Evolutionary conservation across 2,329 filamentous ascomycete genomes (phyloP), one percentile per base, ranked within the genome.

Genomic region (Calonectria montana): DNA sequence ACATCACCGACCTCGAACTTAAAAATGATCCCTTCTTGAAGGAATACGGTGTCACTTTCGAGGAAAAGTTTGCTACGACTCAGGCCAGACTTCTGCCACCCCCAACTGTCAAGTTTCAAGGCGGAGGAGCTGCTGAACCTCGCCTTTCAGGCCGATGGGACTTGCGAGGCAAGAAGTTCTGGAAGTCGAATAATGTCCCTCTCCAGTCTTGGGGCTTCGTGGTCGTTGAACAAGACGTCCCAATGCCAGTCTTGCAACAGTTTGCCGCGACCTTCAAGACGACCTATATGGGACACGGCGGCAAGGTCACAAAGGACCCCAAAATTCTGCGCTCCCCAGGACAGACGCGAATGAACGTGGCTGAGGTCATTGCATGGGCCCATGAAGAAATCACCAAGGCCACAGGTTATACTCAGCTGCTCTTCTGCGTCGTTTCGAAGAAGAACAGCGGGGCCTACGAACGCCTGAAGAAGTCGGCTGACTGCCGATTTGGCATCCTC

Each of bases 381-480:
- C 79, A 82, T 37, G 82, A 87, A 2, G 81, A 88, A 9, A 85
- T 91, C 0, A 93, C 89, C 80, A 87, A 90, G 18, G 76, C 90
- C 13, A 78, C 84, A 3, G 87, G 81, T 0, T 87, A 88, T 1
- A 94, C 96, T 0, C 92, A 97, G 80, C 89, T 99, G 4, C 81
- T 99, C 10, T 89, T 98, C 76, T 93, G 96, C 77, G 88, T 98
- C 13, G 87, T 98, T 1, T 88, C 89, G 0, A 90, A 92, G 80
- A 93, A 93, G 79, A 93, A 95, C 73, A 85, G 90, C 0, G 90
- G 91, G 16, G 87, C 91, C 0, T 99, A 99, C 78, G 91, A 94
- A 65, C 91, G 94, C 0, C 89, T 98, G 81, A 99, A 99, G 90
- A 96, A 96, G 84, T 94, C 91, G 29, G 93, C 91, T 73, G 97